phyloP scores from a whole-genome alignment of 768 basidiomycete species.

The Trametes elegans region DNA sequence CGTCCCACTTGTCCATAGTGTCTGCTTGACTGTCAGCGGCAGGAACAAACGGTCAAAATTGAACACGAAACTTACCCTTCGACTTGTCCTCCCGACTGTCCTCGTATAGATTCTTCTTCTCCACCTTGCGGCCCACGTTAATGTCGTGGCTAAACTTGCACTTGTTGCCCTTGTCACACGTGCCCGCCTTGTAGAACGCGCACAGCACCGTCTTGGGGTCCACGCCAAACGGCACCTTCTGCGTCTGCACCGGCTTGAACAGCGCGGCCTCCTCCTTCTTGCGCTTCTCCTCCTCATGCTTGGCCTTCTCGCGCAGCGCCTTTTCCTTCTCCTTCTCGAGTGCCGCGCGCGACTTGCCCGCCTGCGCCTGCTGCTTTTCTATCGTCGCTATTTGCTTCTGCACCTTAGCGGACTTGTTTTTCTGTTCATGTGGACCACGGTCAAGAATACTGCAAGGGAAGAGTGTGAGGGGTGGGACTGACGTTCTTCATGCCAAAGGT shows the following conservation, averaged over 20 bases:
- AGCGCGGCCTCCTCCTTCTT: conserved; percentile 83
- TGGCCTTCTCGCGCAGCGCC: conserved; percentile 69
- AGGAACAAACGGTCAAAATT: background rate
- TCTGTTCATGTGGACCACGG: no score
- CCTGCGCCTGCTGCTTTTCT: conserved; percentile 67
- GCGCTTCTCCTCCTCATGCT: conserved; percentile 78
- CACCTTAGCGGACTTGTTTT: conserved; percentile 94
- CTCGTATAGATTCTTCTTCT: conserved; percentile 94
- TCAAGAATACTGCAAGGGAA: no score
- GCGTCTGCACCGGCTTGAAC: conserved; percentile 73
- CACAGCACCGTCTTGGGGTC: conserved; percentile 96
- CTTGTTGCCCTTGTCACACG: conserved; percentile 90
- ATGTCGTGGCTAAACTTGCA: conserved; percentile 98
- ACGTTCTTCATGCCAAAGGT: conserved; percentile 91
- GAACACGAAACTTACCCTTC: conserved; percentile 52
- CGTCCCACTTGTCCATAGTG: conserved; percentile 98
- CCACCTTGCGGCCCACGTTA: conserved; percentile 85
- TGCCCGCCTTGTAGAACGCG: conserved; percentile 87
- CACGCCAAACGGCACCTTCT: conserved; percentile 92
- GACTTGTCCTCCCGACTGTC: conserved; percentile 83
- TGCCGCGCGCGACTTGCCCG: conserved; percentile 78
- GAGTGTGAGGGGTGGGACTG: conserved; percentile 28
- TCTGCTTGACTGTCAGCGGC: conserved; percentile 43
- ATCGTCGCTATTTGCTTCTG: conserved; percentile 81
- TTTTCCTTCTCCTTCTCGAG: conserved; percentile 89